Conservation (phyloP, 2,329 filamentous ascomycete species). For the Phialophora chinensis region DNA sequence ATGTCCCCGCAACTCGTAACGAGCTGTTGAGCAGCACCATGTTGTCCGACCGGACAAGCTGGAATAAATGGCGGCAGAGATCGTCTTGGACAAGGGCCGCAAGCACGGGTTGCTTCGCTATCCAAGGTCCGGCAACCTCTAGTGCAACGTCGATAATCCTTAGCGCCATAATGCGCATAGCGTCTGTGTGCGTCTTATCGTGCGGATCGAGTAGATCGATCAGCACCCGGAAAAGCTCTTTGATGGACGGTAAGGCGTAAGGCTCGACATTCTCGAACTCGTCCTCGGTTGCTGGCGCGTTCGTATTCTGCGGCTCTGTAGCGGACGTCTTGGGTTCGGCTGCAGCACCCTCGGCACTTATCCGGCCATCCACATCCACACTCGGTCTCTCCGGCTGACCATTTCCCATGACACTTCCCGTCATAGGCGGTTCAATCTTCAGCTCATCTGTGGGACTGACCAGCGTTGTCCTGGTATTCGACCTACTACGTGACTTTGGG, state of each 20-base stretch:
- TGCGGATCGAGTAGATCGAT: slow-evolving; percentile 94
- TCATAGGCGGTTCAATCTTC: slow-evolving; percentile 73
- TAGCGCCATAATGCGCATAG: slow-evolving; percentile 95
- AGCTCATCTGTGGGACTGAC: slow-evolving; percentile 71
- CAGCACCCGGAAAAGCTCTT: slow-evolving; percentile 90
- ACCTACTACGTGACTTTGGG: slow-evolving; percentile 43
- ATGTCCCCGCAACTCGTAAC: slow-evolving; percentile 85
- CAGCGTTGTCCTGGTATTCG: slow-evolving; percentile 36
- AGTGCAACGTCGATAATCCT: slow-evolving; percentile 96
- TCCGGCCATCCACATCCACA: slow-evolving; percentile 30
- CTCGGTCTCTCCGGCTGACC: slow-evolving; percentile 31
- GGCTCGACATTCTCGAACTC: slow-evolving; percentile 69
- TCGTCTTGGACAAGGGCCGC: slow-evolving; percentile 89
- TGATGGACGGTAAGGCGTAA: slow-evolving; percentile 91
- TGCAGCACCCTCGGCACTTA: slow-evolving; percentile 24
- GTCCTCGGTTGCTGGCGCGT: slow-evolving; percentile 44
- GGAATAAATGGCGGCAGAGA: slow-evolving; percentile 91
- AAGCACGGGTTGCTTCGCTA: slow-evolving; percentile 87
- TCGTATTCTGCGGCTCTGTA: slow-evolving; percentile 44
- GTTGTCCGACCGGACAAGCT: slow-evolving; percentile 93
- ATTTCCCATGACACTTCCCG: slow-evolving; percentile 64
- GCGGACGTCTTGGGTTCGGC: slow-evolving; percentile 44
- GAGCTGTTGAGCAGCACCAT: slow-evolving; percentile 94
- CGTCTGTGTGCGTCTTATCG: slow-evolving; percentile 88
- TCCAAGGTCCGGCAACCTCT: slow-evolving; percentile 93